phyloP scores from a whole-genome alignment of 495 filamentous ascomycete genomes.

The Letharia lupina region DNA sequence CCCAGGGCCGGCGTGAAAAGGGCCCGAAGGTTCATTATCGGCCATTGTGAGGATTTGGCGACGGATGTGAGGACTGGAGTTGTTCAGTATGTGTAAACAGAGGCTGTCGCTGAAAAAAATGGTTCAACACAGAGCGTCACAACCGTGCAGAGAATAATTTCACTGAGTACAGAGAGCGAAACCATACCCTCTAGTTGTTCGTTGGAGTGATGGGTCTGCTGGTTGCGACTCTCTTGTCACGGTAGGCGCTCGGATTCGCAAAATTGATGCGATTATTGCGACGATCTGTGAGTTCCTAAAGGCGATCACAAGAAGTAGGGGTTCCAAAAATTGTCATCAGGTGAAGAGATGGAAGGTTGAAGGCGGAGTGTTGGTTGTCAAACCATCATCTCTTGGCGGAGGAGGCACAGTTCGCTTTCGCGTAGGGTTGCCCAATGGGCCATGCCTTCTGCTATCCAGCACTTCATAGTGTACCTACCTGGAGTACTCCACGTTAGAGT shows the following conservation, averaged over 20 bases:
- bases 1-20: slow-evolving; percentile 17
- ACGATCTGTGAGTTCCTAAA: not conserved
- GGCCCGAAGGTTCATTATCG: slow-evolving; percentile 1
- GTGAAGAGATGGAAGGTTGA: not conserved
- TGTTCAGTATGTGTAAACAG: not conserved
- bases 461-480: not conserved
- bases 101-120: not conserved
- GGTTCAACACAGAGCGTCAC: not conserved
- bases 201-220: not conserved
- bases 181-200: not conserved
- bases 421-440: not conserved
- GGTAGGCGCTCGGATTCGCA: not conserved
- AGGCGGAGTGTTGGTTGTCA: not conserved
- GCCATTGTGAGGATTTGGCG: not conserved
- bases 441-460: not conserved
- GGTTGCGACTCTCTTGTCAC: not conserved
- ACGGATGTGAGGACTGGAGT: not conserved
- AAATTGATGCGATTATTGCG: not conserved
- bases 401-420: slow-evolving; percentile 4
- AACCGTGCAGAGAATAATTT: not conserved
- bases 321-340: not conserved
- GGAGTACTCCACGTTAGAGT: too few relatives aligned
- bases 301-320: not conserved
- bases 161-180: not conserved
- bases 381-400: slow-evolving; percentile 1